Percentiles rank a stretch among this genome's conserved stretches.
Conservation (phyloP, 1,139 yeast genomes). For the Hemisphaericaspora subhashii region DNA sequence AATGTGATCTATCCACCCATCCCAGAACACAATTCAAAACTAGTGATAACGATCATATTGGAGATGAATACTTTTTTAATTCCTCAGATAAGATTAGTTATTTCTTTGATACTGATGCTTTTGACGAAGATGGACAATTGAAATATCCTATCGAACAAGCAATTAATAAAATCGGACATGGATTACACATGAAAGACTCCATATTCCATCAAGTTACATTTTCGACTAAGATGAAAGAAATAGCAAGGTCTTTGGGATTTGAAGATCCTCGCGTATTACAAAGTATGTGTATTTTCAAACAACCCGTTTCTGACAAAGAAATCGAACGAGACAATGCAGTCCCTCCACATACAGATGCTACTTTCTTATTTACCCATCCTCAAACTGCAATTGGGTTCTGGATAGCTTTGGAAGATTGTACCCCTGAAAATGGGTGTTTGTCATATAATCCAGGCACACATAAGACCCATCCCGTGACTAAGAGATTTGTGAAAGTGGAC, state of each 20-base stretch:
- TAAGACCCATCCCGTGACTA: conserved; percentile 53
- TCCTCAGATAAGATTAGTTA: conserved; percentile 69
- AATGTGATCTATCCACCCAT: conserved; percentile 57
- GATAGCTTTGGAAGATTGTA: conserved; percentile 81
- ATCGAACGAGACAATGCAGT: conserved; percentile 62
- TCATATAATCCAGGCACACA: conserved; percentile 78
- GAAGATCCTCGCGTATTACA: conserved; percentile 72
- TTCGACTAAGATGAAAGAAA: conserved; percentile 46
- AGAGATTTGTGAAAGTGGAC: conserved; percentile 61
- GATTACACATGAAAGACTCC: conserved; percentile 58
- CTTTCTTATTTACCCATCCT: conserved; percentile 71
- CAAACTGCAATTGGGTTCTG: conserved; percentile 76
- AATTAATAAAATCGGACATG: conserved; percentile 80
- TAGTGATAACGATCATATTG: conserved; percentile 63
- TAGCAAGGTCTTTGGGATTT: conserved; percentile 55
- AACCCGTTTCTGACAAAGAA: conserved; percentile 40
- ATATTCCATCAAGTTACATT: conserved; percentile 52
- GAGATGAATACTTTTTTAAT: conserved; percentile 69
- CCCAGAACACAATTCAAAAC: conserved; percentile 76
- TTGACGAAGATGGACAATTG: conserved; percentile 52
- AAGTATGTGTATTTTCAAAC: conserved; percentile 80
- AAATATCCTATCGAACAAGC: conserved; percentile 54
- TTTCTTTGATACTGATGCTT: conserved; percentile 75
- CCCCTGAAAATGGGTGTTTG: conserved; percentile 65
- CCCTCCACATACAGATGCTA: conserved; percentile 78